These are phyloP conservation scores for Tetraselmis striata DNA, from an alignment of 139 green algal species.

Conservation along the genomic window DNA sequence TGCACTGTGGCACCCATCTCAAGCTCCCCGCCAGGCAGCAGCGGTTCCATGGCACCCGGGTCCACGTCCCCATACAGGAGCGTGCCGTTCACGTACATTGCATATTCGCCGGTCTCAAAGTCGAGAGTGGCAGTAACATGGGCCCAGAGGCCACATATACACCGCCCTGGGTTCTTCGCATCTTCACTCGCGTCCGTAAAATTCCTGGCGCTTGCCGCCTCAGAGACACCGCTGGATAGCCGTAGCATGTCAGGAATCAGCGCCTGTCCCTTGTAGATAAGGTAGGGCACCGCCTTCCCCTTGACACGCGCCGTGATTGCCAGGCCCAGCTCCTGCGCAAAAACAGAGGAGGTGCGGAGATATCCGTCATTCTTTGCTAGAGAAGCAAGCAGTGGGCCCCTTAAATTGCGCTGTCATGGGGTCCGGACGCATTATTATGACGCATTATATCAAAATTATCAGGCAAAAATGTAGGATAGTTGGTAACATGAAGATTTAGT, in stretches of 20 bases:
- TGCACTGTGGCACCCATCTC: too few species aligned
- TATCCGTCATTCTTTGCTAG: too few species aligned
- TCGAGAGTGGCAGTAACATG: background rate
- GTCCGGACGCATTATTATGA: background rate
- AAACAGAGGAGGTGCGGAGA: too few species aligned
- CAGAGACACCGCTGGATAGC: too few species aligned
- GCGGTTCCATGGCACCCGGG: background rate
- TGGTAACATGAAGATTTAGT: background rate
- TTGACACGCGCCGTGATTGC: background rate
- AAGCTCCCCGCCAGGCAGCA: background rate
- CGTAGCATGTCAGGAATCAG: too few species aligned
- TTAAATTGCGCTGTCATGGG: too few species aligned
- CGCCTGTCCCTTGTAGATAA: too few species aligned
- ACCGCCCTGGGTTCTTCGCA: background rate
- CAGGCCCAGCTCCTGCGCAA: background rate
- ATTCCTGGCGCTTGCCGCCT: background rate
- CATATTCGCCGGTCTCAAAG: background rate
- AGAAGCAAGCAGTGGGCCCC: too few species aligned
- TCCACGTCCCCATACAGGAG: background rate
- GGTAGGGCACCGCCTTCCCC: background rate
- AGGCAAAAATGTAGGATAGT: background rate
- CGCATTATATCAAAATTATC: background rate
- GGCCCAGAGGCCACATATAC: background rate
- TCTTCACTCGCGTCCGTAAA: background rate
- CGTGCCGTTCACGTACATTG: background rate